Evolutionary conservation across 2,329 filamentous ascomycete genomes (phyloP).

Genomic region (Penicillium oxalicum): DNA sequence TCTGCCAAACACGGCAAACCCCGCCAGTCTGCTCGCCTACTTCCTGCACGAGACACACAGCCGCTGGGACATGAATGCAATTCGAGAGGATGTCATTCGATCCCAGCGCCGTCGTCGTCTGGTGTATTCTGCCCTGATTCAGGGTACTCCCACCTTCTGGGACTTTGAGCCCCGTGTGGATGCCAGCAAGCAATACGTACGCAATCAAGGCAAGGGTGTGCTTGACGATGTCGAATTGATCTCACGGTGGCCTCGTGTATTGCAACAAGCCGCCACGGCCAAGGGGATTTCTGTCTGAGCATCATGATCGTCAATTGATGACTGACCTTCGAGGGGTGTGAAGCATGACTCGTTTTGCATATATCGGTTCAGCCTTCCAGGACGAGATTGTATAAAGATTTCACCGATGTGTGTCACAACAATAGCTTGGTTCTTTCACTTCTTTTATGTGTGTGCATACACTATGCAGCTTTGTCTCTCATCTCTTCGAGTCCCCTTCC

Average conservation of each 20-base stretch:
- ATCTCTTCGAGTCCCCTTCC: no score
- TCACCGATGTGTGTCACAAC: no score
- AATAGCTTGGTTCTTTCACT: no score
- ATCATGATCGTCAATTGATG: neutral
- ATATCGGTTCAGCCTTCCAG: neutral
- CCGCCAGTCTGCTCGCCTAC: conserved; percentile 48
- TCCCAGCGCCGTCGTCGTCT: conserved; percentile 75
- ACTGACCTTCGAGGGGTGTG: neutral
- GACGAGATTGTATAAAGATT: neutral
- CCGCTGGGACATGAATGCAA: conserved; percentile 75
- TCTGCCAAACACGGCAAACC: conserved; percentile 30
- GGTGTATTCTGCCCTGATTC: conserved; percentile 71
- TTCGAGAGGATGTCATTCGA: conserved; percentile 66
- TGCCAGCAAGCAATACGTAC: conserved; percentile 63
- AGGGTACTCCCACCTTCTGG: conserved; percentile 74
- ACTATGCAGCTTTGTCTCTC: no score
- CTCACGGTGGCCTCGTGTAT: conserved; percentile 38
- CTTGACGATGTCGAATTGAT: conserved; percentile 39
- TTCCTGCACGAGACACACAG: conserved; percentile 68
- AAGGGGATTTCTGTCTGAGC: conserved; percentile 9
- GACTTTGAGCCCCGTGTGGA: conserved; percentile 66
- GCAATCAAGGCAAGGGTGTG: conserved; percentile 44
- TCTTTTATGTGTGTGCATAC: neutral
- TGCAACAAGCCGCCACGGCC: conserved; percentile 29
- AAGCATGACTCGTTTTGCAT: neutral